Conservation (phyloP, 192 early-diverging fungal genomes). For the Podila epigama region DNA sequence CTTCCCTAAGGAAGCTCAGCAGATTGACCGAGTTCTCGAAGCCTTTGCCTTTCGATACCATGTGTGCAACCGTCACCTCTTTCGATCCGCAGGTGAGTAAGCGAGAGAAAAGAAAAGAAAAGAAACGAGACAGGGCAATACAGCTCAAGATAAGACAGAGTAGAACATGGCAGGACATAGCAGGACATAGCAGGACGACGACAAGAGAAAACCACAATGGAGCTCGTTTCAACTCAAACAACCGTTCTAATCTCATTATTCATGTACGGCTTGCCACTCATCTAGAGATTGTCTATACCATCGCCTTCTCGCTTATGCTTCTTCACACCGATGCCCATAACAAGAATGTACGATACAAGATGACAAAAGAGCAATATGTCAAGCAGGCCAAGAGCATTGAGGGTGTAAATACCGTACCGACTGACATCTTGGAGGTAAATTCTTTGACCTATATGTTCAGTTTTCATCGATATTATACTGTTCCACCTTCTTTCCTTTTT, state of each 20-base stretch:
- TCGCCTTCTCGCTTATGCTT: constrained; percentile 83
- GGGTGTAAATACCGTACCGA: constrained; percentile 65
- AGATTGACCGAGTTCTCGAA: constrained; percentile 83
- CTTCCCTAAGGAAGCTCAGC: constrained; percentile 82
- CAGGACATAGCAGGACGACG: too few relatives aligned
- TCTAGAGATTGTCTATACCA: constrained; percentile 74
- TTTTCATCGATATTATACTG: neutral
- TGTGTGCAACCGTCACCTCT: constrained; percentile 70
- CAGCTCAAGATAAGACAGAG: too few relatives aligned
- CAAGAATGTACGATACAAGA: constrained; percentile 78
- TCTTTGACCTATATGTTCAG: too few relatives aligned
- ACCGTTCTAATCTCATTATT: neutral
- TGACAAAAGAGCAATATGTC: constrained; percentile 84
- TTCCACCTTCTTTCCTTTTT: neutral
- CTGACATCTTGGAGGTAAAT: constrained; percentile 76
- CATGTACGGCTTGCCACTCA: neutral
- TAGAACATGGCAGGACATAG: too few relatives aligned
- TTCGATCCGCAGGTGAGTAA: constrained; percentile 54
- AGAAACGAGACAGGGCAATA: too few relatives aligned
- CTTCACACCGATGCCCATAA: constrained; percentile 91
- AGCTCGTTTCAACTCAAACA: neutral
- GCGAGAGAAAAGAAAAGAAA: neutral
- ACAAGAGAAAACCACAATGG: neutral
- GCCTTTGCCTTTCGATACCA: constrained; percentile 79
- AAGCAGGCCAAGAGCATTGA: constrained; percentile 74